phyloP scores from a whole-genome alignment of 1,284 basidiomycete species.

The Phellopilus nigrolimitatus region DNA sequence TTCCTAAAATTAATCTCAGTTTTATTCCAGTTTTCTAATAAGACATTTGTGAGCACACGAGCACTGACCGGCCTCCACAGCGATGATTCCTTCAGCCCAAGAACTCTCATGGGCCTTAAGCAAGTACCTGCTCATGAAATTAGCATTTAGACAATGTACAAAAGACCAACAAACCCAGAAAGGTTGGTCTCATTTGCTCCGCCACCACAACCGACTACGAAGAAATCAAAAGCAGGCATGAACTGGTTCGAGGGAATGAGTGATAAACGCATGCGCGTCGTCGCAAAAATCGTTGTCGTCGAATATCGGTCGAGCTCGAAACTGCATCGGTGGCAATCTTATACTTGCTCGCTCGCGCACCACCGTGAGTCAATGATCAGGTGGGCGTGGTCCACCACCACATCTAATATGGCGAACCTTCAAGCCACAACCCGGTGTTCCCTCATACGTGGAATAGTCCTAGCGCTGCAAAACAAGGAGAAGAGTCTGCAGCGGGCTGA shows the following conservation, averaged over 20 bases:
- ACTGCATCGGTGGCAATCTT: too few species aligned
- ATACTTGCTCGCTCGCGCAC: too few species aligned
- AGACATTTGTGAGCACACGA: not conserved
- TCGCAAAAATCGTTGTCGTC: not conserved
- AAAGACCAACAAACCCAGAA: conserved; percentile 53
- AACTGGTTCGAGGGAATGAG: not conserved
- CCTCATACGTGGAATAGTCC: too few species aligned
- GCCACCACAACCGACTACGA: conserved; percentile 73
- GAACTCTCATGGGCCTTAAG: conserved; percentile 51
- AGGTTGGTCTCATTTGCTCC: conserved; percentile 73
- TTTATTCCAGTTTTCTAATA: not conserved
- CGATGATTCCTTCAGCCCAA: conserved; percentile 68
- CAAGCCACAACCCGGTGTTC: too few species aligned
- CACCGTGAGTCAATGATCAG: too few species aligned
- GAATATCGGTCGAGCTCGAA: not conserved
- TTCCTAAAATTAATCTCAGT: conserved; percentile 39
- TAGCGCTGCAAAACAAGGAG: too few species aligned
- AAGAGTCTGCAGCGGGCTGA: too few species aligned
- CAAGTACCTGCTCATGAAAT: conserved; percentile 50
- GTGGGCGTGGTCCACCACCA: too few species aligned
- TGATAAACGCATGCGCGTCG: conserved; percentile 2
- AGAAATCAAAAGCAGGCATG: conserved; percentile 55
- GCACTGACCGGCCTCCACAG: conserved; percentile 65
- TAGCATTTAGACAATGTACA: conserved; percentile 11
- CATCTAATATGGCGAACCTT: too few species aligned